Evolutionary conservation across 2,329 filamentous ascomycete genomes (phyloP), one percentile per base, ranked within the genome.

Genomic region (Colletotrichum tabaci): DNA sequence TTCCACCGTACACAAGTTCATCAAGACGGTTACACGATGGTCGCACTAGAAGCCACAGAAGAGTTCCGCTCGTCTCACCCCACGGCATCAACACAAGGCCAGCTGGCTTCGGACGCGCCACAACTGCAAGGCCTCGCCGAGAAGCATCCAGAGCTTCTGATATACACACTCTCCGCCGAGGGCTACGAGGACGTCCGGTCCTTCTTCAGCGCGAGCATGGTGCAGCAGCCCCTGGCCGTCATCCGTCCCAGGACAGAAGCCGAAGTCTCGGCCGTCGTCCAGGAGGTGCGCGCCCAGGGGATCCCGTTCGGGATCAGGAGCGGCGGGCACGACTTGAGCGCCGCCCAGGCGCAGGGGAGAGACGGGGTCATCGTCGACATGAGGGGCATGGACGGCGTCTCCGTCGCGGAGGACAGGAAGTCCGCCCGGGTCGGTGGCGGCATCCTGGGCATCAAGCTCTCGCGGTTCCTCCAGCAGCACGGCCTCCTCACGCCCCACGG

Each of bases 351-450:
- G 1, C 65, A 67, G n/a, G 64, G 64, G 1, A 47, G 70, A 18
- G 74, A 71, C 10, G 72, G 69, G 13, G 58, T 76, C 4, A 57
- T 66, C 3, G 52, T 75, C 38, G 74, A 76, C 21, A 42, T 76
- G 46, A 68, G 74, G 35, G 71, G 61, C 12, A 49, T 76, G 8
- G 64, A 67, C 21, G 49, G 60, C 44, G 61, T 71, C 2, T 12
- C 26, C 4, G 21, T 76, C 21, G 67, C 70, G 2, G 60, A 68
- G 15, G 71, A 75, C 40, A 69, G 52, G 61, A 61, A 50, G 21
- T 73, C 73, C 0, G 74, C 60, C 9, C 35, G 61, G 2, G 61
- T 76, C 8, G 74, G 74, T 8, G 74, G 74, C 18, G 74, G 74
- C 46, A 50, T 68, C 23, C 23, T 74, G 55, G 38, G 66, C 44